Evolutionary conservation across 805 yeast species (phyloP).

Genomic region (Nakazawaea pomicola): DNA sequence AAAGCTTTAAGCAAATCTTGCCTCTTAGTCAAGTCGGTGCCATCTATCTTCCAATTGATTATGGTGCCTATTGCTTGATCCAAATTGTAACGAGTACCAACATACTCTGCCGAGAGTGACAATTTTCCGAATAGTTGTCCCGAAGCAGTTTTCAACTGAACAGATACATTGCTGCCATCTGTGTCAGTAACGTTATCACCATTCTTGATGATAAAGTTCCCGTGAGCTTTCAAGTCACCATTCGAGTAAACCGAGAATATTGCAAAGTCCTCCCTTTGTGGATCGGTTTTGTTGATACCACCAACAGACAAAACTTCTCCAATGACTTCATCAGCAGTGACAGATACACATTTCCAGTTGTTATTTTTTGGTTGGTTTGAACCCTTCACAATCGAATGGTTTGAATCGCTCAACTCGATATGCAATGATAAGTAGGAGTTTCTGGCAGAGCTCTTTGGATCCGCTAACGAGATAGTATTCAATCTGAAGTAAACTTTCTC

Average conservation of each 20-base stretch:
- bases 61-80: slow-evolving; percentile 51
- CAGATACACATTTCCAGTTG: slow-evolving; percentile 70
- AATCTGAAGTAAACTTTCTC: slow-evolving; percentile 58
- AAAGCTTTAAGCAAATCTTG: slow-evolving; percentile 43
- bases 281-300: slow-evolving; percentile 52
- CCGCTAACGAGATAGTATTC: slow-evolving; percentile 39
- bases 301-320: slow-evolving; percentile 67
- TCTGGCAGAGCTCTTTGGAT: slow-evolving; percentile 14
- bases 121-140: slow-evolving; percentile 37
- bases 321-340: slow-evolving; percentile 62
- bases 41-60: slow-evolving; percentile 46
- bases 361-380: slow-evolving; percentile 49
- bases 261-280: not conserved
- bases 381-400: slow-evolving; percentile 58
- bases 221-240: slow-evolving; percentile 58
- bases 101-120: slow-evolving; percentile 58
- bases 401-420: slow-evolving; percentile 45
- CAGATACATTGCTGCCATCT: slow-evolving; percentile 26
- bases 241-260: slow-evolving; percentile 54
- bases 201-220: slow-evolving; percentile 37
- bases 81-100: slow-evolving; percentile 62
- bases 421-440: slow-evolving; percentile 49
- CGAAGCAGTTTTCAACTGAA: slow-evolving; percentile 28
- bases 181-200: slow-evolving; percentile 28
- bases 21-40: slow-evolving; percentile 31